Evolutionary conservation across 805 yeast genomes (phyloP).

Genomic region (Kodamaea kakaduensis): DNA sequence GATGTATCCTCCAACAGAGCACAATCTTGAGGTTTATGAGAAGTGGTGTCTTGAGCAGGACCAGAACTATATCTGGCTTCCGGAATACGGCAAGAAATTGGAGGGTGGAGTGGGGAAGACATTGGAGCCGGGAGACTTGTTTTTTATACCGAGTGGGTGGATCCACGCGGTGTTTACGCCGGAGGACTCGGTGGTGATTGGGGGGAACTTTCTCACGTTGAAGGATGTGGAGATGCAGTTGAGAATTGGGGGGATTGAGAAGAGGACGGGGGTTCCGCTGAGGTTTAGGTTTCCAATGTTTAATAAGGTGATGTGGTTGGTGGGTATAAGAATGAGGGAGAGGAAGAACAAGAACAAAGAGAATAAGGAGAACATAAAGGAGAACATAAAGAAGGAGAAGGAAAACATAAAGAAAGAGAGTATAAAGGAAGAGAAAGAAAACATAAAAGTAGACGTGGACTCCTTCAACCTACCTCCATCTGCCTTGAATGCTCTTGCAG

Average conservation of each 20-base stretch:
- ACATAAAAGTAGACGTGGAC: too few relatives aligned
- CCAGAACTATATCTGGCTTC: constrained; percentile 64
- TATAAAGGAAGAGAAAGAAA: constrained; percentile 5
- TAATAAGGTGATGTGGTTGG: constrained; percentile 63
- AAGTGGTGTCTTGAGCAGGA: constrained; percentile 68
- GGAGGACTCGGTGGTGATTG: constrained; percentile 72
- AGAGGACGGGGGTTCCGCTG: constrained; percentile 64
- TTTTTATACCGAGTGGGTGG: constrained; percentile 90
- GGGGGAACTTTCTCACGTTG: constrained; percentile 80
- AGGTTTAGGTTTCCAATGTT: constrained; percentile 79
- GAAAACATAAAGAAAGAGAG: too few relatives aligned
- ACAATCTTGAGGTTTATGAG: constrained; percentile 58
- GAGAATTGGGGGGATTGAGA: constrained; percentile 58
- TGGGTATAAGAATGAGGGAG: constrained; percentile 33
- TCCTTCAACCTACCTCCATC: neutral
- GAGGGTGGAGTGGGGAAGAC: constrained; percentile 50
- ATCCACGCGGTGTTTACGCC: constrained; percentile 89
- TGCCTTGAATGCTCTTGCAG: constrained; percentile 15
- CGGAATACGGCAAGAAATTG: constrained; percentile 42
- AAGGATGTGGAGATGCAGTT: constrained; percentile 62
- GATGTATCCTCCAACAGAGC: constrained; percentile 71
- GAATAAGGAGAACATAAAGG: neutral
- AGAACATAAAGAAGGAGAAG: neutral
- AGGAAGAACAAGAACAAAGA: constrained; percentile 33
- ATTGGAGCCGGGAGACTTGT: constrained; percentile 61